Evolutionary conservation across 306 rosid species (phyloP).

Genomic region (Purshia tridentata): DNA sequence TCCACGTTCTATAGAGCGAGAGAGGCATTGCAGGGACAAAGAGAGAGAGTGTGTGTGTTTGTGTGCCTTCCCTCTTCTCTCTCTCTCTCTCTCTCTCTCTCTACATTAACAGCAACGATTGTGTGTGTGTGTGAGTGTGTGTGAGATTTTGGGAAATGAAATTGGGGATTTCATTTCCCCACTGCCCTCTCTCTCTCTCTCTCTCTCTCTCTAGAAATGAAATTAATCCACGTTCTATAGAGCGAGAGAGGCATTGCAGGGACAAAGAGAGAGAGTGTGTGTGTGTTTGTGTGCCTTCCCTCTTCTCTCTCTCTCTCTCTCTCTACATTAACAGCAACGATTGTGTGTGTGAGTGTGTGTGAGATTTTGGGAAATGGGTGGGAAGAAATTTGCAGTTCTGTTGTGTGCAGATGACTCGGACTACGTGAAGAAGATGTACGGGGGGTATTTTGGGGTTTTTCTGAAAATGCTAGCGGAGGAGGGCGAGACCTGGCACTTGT

Average conservation of each 20-base stretch:
- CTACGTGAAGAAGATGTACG: slow-evolving; percentile 64
- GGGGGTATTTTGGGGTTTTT: slow-evolving; percentile 80
- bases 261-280: too few relatives aligned
- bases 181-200: too few relatives aligned
- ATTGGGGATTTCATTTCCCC: too few relatives aligned
- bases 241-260: slow-evolving; percentile 17
- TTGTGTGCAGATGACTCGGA: slow-evolving; percentile 87
- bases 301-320: background rate
- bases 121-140: too few relatives aligned
- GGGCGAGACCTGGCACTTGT: slow-evolving; percentile 73
- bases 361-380: slow-evolving; percentile 12
- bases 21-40: background rate
- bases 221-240: background rate
- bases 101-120: background rate
- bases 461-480: slow-evolving; percentile 65
- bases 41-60: too few relatives aligned
- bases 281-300: too few relatives aligned
- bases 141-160: slow-evolving; percentile 1
- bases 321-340: background rate
- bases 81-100: slow-evolving; percentile 4
- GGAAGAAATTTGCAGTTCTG: slow-evolving; percentile 52
- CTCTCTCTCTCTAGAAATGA: too few relatives aligned
- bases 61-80: background rate
- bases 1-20: slow-evolving; percentile 16
- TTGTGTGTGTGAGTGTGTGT: slow-evolving; percentile 6